phyloP scores from a whole-genome alignment of 2,329 filamentous ascomycete genomes.

The Cladosporium sp. region DNA sequence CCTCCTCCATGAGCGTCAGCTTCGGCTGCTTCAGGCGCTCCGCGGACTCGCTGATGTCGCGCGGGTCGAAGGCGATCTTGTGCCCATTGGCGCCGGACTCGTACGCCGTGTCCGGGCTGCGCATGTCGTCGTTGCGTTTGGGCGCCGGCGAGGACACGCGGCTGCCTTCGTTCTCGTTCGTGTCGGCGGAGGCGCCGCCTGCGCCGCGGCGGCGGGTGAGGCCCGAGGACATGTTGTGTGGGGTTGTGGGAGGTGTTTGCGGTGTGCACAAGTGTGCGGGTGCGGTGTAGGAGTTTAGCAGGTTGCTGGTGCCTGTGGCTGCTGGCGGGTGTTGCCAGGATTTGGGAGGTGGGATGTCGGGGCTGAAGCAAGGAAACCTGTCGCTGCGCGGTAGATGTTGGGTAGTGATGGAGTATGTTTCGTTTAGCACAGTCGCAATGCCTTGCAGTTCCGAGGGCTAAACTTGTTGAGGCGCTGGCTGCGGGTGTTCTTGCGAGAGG shows the following conservation, averaged over 20 bases:
- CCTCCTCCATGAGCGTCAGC: conserved; percentile 97
- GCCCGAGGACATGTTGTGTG: conserved; percentile 58
- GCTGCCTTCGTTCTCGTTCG: conserved; percentile 56
- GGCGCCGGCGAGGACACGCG: conserved; percentile 61
- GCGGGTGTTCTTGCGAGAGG: neutral
- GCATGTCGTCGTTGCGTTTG: conserved; percentile 50
- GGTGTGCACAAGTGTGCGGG: conserved; percentile 12
- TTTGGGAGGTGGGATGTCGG: conserved; percentile 8
- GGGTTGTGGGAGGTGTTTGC: neutral
- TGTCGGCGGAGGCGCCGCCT: conserved; percentile 50
- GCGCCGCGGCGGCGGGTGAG: conserved; percentile 64
- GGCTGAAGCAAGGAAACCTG: conserved; percentile 14
- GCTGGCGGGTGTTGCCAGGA: neutral
- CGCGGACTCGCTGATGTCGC: conserved; percentile 93
- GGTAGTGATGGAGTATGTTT: neutral
- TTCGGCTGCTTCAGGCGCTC: conserved; percentile 98
- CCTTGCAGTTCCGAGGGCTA: neutral
- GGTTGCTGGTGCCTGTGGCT: neutral
- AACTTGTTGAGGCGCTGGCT: neutral
- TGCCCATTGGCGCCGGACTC: conserved; percentile 89
- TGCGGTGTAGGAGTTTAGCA: neutral
- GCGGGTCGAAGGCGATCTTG: conserved; percentile 95
- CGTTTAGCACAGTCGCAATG: neutral
- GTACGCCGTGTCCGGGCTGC: conserved; percentile 71
- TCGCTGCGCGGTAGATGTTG: neutral